Conservation (phyloP, 2,329 filamentous ascomycete species). For the Whalleya microplaca region DNA sequence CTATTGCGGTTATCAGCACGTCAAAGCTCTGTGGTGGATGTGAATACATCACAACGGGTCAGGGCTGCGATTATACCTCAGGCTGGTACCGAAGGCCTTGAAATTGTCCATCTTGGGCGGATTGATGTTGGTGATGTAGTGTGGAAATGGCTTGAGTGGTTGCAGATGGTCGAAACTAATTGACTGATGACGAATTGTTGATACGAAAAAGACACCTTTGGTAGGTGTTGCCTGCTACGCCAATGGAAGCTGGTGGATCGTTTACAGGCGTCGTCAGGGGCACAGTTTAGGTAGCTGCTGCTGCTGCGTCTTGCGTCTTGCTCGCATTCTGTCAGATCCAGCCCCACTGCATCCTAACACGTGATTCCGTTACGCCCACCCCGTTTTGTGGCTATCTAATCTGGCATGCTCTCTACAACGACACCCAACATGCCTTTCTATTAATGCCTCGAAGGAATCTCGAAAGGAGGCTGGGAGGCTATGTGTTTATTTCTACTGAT, state of each 20-base stretch:
- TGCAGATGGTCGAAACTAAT: background rate
- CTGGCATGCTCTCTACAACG: no score
- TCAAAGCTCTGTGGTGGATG: constrained; percentile 14
- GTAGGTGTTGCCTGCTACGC: constrained; percentile 9
- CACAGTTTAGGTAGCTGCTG: no score
- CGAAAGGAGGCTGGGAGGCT: no score
- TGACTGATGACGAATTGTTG: constrained; percentile 1
- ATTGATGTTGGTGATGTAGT: background rate
- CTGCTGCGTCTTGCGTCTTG: background rate
- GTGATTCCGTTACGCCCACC: constrained; percentile 13
- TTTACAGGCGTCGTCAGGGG: constrained; percentile 16
- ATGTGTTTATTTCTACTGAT: no score
- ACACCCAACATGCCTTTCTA: no score
- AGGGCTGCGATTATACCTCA: constrained; percentile 49
- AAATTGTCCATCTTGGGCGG: constrained; percentile 55
- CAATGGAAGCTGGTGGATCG: constrained; percentile 3
- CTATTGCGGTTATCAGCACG: constrained; percentile 37
- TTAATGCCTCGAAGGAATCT: no score
- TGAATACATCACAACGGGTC: constrained; percentile 19
- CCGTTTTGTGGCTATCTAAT: background rate
- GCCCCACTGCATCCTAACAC: constrained; percentile 1
- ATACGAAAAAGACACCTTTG: constrained; percentile 9
- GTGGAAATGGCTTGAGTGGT: background rate
- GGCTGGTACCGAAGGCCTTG: constrained; percentile 60
- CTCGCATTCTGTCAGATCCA: background rate